Evolutionary conservation across 345 rosid species (phyloP), one percentile per base, ranked within the genome.

Genomic region (Pugionium dolabratum): DNA sequence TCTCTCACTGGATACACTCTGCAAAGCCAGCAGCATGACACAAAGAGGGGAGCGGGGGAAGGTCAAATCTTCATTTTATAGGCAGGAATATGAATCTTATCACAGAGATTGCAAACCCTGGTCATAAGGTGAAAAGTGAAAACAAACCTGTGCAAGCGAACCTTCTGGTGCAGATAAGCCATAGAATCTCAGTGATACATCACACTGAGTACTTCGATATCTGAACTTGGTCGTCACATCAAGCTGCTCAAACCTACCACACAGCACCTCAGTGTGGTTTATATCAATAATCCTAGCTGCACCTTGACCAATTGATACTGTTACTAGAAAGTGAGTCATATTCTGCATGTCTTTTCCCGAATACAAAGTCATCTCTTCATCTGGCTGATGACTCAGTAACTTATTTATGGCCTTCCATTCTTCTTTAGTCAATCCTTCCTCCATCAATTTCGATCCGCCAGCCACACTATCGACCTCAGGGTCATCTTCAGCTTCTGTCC

Each of bases 131-230:
- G 39, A 58, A 61, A 66, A 33, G 0, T 35, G 61, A 57, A 73
- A 76, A 78, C 90, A 79, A 78, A 94, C 99, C 99, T 94, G 84
- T 33, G 96, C 96, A 78, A 94, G 85, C 40, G 99, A 85, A 74
- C 99, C 99, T 82, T 91, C 99, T 60, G 99, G 99, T 44, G 89
- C 86, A 67, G 95, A 90, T 79, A 94, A 78, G 63, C 99, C 99
- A 84, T 88, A 94, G 64, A 80, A 94, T 78, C 79, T 90, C 78
- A 94, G 73, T 25, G 79, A 81, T 71, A 90, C 80, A 76, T 94
- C 88, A 44, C 84, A 88, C 52, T 84, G 88, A 46, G 84, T 82
- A 77, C 95, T 83, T 59, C 88, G 89, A 72, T 79, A 64, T 70
- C 82, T 90, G 69, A 88, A 78, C 79, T 94, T 94, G 35, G 96